Conservation (phyloP, 257 asterid genomes). For the Vinca minor region DNA sequence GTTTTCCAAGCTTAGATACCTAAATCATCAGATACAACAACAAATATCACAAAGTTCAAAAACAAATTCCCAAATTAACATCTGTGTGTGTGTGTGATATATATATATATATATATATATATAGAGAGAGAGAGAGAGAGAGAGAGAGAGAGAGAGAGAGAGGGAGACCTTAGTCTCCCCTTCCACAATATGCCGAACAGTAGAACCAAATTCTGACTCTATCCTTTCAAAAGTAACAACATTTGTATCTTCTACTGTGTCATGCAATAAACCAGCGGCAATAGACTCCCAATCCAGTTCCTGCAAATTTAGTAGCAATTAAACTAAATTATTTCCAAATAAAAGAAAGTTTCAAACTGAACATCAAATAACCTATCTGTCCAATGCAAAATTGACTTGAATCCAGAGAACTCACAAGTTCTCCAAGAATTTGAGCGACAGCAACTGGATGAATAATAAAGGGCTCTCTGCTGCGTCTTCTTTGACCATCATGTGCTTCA, state of each 20-base stretch:
- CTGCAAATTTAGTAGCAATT: constrained; percentile 29
- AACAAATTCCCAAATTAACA: constrained; percentile 4
- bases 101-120: background rate
- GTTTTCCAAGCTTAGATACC: constrained; percentile 96
- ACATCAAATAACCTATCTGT: background rate
- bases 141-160: constrained; percentile 5
- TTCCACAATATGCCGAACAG: constrained; percentile 84
- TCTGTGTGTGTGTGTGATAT: background rate
- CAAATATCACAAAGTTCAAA: background rate
- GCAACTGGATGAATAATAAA: constrained; percentile 90
- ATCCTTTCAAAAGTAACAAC: constrained; percentile 76
- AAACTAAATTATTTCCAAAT: constrained; percentile 3
- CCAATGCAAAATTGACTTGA: constrained; percentile 4
- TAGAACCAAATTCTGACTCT: constrained; percentile 66
- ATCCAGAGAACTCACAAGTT: constrained; percentile 50
- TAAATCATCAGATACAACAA: constrained; percentile 21
- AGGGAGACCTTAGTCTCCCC: constrained; percentile 90
- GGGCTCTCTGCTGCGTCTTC: constrained; percentile 95
- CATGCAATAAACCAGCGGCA: constrained; percentile 94
- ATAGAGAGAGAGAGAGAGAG: background rate
- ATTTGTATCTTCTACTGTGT: constrained; percentile 84
- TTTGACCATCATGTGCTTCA: constrained; percentile 94
- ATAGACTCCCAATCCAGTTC: constrained; percentile 94
- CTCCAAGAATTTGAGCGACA: constrained; percentile 93
- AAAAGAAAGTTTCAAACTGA: constrained; percentile 2